Percentiles rank a stretch among this genome's conserved stretches.
phyloP scores from a whole-genome alignment of 1,284 basidiomycete species.

The Neonothopanus nambi region DNA sequence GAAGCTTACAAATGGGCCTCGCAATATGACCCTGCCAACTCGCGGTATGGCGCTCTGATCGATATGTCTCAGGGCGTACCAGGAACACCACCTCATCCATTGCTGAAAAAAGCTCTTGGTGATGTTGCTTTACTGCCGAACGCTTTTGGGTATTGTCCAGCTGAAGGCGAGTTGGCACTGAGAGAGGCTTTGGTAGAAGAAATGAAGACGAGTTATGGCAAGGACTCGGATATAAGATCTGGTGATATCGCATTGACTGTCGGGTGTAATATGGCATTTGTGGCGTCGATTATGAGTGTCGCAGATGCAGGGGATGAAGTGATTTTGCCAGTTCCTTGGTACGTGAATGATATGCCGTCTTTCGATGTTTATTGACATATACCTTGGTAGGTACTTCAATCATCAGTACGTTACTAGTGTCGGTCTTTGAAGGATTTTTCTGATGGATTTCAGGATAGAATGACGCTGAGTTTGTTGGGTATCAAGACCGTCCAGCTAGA shows the following conservation, averaged over 20 bases:
- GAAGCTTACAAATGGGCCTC: conserved; percentile 67
- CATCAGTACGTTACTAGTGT: conserved; percentile 55
- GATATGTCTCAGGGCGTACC: conserved; percentile 83
- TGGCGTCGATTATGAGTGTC: conserved; percentile 62
- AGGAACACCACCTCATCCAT: conserved; percentile 58
- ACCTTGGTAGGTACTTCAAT: conserved; percentile 60
- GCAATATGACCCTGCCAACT: conserved; percentile 42
- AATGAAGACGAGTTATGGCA: conserved; percentile 64
- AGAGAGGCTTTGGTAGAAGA: conserved; percentile 63
- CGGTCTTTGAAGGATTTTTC: conserved; percentile 9
- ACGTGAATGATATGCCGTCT: conserved; percentile 15
- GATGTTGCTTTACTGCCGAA: conserved; percentile 44
- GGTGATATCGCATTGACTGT: conserved; percentile 66
- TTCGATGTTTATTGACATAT: conserved; percentile 30
- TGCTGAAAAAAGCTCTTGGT: conserved; percentile 54
- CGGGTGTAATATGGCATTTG: conserved; percentile 74
- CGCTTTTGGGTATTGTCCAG: conserved; percentile 65
- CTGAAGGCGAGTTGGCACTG: conserved; percentile 63
- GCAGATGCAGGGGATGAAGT: conserved; percentile 75
- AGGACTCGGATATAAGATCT: conserved; percentile 43
- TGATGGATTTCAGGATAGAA: conserved; percentile 43
- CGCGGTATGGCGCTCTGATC: conserved; percentile 53
- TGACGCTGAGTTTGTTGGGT: conserved; percentile 70
- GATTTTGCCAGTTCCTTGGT: conserved; percentile 82
- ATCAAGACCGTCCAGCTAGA: conserved; percentile 64